A percentile compares a stretch with the other conserved stretches of the same genome.
Evolutionary conservation across 768 basidiomycete genomes (phyloP).

Genomic region (Lactarius trivialis): DNA sequence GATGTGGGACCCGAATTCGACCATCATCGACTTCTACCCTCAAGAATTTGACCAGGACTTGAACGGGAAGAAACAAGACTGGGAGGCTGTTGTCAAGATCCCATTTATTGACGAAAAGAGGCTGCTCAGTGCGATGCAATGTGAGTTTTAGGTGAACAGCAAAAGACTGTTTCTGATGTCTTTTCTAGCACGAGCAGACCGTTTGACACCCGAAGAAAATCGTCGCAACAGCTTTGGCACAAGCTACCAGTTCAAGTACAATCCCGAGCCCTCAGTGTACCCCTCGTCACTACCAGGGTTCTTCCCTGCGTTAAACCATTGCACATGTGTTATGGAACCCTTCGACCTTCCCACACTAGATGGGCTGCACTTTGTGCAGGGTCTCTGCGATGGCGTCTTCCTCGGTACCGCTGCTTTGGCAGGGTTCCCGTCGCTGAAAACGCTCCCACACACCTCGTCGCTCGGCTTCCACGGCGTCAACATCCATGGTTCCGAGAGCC

Average conservation of each 20-base stretch:
- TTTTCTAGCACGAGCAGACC: slow-evolving; percentile 63
- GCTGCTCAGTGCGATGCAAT: slow-evolving; percentile 74
- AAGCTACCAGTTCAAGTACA: slow-evolving; percentile 73
- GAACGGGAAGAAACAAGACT: slow-evolving; percentile 97
- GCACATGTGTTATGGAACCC: slow-evolving; percentile 69
- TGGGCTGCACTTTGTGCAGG: slow-evolving; percentile 79
- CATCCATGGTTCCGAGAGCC: slow-evolving; percentile 83
- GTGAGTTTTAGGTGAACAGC: slow-evolving; percentile 38
- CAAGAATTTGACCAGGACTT: slow-evolving; percentile 84
- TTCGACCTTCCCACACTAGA: slow-evolving; percentile 86
- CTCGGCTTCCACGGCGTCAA: slow-evolving; percentile 88
- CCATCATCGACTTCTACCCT: slow-evolving; percentile 94
- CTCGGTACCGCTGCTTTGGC: slow-evolving; percentile 83
- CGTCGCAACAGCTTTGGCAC: slow-evolving; percentile 71
- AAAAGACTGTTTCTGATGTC: slow-evolving; percentile 6
- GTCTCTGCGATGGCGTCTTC: slow-evolving; percentile 82
- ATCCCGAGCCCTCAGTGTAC: slow-evolving; percentile 61
- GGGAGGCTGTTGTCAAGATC: slow-evolving; percentile 99
- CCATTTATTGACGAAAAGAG: slow-evolving; percentile 88
- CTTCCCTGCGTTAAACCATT: slow-evolving; percentile 83
- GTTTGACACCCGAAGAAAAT: slow-evolving; percentile 68
- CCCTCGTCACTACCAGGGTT: slow-evolving; percentile 92
- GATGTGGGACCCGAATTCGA: slow-evolving; percentile 78
- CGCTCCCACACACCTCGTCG: slow-evolving; percentile 68
- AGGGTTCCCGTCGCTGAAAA: slow-evolving; percentile 94